phyloP scores from a whole-genome alignment of 192 early-diverging fungal species.

The Phycomyces blakesleeanus region DNA sequence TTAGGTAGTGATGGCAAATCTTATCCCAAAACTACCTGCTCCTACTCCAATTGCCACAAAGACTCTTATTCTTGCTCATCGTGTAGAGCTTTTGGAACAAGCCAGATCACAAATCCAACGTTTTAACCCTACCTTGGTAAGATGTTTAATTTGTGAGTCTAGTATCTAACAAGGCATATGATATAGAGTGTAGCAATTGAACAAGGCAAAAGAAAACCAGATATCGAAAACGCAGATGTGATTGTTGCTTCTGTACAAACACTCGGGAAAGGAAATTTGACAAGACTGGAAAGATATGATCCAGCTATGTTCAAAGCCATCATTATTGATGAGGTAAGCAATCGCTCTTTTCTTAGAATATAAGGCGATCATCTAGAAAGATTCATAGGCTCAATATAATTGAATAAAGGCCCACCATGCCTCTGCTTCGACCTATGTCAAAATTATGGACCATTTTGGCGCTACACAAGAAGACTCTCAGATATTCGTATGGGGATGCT shows the following conservation, averaged over 20 bases:
- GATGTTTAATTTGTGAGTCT: neutral
- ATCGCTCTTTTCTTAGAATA: no score
- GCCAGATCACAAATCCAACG: constrained; percentile 64
- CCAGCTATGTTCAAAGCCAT: constrained; percentile 80
- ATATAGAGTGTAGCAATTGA: constrained; percentile 57
- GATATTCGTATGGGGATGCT: constrained; percentile 88
- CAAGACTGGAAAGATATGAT: constrained; percentile 61
- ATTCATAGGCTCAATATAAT: neutral
- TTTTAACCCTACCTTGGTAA: constrained; percentile 52
- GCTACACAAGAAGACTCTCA: constrained; percentile 39
- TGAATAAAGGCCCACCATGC: constrained; percentile 82
- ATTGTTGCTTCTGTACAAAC: constrained; percentile 77
- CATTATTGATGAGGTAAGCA: constrained; percentile 74
- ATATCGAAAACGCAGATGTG: constrained; percentile 57
- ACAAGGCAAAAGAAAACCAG: constrained; percentile 58
- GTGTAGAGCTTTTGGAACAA: constrained; percentile 84
- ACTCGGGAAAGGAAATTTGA: constrained; percentile 50
- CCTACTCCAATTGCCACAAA: constrained; percentile 66
- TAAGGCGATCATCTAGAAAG: no score
- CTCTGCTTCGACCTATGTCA: constrained; percentile 66
- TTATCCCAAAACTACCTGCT: constrained; percentile 65
- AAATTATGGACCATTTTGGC: constrained; percentile 72
- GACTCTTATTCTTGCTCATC: constrained; percentile 82
- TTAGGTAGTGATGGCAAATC: constrained; percentile 77
- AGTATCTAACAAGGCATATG: neutral